Evolutionary conservation across 257 asterid species (phyloP).

Genomic region (Echites panduratus): DNA sequence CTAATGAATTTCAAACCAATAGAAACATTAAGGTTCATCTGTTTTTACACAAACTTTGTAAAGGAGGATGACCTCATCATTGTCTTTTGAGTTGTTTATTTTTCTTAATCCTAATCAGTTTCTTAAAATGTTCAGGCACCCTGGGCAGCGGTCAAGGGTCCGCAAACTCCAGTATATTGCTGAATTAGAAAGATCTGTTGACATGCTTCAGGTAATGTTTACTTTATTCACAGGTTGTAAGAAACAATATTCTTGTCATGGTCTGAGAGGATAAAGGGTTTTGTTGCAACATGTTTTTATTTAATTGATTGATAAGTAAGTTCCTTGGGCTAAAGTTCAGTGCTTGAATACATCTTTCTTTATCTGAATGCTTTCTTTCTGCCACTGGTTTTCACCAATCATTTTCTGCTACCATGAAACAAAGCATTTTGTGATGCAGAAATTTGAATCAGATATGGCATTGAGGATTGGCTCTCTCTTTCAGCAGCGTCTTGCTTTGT

Average conservation of each 20-base stretch:
- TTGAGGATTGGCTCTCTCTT: constrained; percentile 45
- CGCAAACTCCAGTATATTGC: constrained; percentile 77
- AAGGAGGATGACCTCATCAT: neutral
- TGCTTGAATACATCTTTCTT: neutral
- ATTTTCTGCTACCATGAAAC: neutral
- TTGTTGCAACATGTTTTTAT: neutral
- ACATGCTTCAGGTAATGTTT: constrained; percentile 52
- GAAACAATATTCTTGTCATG: neutral
- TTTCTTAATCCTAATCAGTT: neutral
- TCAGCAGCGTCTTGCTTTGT: constrained; percentile 51
- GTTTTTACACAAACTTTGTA: neutral
- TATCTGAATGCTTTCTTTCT: neutral
- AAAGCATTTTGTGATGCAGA: constrained; percentile 34
- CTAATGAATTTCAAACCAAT: neutral
- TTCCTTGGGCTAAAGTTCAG: no score
- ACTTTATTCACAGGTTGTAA: neutral
- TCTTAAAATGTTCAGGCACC: constrained; percentile 47
- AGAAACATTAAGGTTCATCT: neutral
- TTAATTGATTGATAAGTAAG: neutral
- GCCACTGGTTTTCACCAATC: neutral
- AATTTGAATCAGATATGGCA: constrained; percentile 58
- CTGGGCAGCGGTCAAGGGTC: constrained; percentile 79
- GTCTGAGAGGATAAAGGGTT: neutral
- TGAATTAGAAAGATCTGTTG: constrained; percentile 68
- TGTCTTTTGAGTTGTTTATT: neutral